Evolutionary conservation across 441 rosid genomes (phyloP).

Genomic region (Gossypium aridum): DNA sequence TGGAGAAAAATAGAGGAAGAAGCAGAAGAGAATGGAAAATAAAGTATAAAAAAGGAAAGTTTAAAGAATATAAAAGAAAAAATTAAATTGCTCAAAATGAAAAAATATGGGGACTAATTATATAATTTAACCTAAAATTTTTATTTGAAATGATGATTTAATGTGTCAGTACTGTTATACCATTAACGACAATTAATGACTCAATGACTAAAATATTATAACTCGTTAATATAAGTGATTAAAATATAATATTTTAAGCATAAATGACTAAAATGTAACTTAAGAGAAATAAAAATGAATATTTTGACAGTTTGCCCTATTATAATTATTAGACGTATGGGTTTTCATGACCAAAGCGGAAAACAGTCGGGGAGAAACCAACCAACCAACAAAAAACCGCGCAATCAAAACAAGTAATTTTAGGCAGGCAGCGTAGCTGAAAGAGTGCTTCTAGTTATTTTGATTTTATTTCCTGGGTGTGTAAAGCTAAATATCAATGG

Average conservation of each 20-base stretch:
- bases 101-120: accelerated
- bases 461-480: background rate
- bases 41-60: no score
- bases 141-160: no score
- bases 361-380: background rate
- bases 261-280: no score
- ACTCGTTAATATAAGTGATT: no score
- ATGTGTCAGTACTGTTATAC: accelerated
- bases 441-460: background rate
- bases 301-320: no score
- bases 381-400: background rate
- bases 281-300: accelerated
- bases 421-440: background rate
- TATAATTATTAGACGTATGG: background rate
- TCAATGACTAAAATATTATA: no score
- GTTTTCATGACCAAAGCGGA: background rate
- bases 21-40: no score
- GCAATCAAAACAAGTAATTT: background rate
- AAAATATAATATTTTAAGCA: accelerated
- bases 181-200: accelerated
- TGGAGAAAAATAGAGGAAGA: no score
- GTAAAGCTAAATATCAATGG: conserved; percentile 11
- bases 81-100: accelerated
- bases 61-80: no score
- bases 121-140: no score